Percentiles rank a stretch among this genome's conserved stretches.
phyloP scores from a whole-genome alignment of 805 yeast genomes.

The Cyberlindnera meyerae region DNA sequence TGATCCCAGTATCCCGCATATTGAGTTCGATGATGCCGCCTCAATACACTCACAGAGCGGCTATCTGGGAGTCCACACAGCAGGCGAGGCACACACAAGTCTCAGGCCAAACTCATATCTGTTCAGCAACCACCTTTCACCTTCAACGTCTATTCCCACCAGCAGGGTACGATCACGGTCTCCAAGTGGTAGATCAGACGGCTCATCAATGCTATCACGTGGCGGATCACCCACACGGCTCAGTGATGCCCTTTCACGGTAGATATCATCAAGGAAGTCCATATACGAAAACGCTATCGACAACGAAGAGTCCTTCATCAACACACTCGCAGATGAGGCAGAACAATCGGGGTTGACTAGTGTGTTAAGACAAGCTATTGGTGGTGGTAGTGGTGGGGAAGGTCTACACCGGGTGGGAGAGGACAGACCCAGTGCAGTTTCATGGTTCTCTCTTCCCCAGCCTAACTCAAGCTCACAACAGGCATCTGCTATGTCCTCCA shows the following conservation, averaged over 20 bases:
- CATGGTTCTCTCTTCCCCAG: slow-evolving; percentile 17
- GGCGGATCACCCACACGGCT: slow-evolving; percentile 1
- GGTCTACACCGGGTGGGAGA: no score
- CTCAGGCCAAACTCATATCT: no score
- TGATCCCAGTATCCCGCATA: background rate
- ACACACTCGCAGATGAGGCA: slow-evolving; percentile 9
- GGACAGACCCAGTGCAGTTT: slow-evolving; percentile 9
- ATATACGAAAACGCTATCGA: slow-evolving; percentile 7
- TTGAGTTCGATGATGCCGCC: slow-evolving; percentile 2
- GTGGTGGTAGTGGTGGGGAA: no score
- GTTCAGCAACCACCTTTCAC: no score
- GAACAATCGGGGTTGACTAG: slow-evolving; percentile 13
- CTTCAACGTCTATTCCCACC: background rate
- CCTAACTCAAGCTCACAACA: background rate
- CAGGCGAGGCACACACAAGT: no score
- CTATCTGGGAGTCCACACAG: no score
- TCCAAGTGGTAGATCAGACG: background rate
- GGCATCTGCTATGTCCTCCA: slow-evolving; percentile 6
- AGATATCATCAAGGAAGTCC: slow-evolving; percentile 1
- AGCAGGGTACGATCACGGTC: slow-evolving; percentile 7
- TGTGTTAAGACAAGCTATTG: slow-evolving; percentile 21
- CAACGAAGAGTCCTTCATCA: slow-evolving; percentile 11
- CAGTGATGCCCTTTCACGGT: background rate
- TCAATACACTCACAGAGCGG: background rate
- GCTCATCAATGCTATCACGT: background rate